These are phyloP conservation scores for Tricholoma saponaceum DNA, from an alignment of 768 basidiomycete genomes.

Conservation along the genomic window DNA sequence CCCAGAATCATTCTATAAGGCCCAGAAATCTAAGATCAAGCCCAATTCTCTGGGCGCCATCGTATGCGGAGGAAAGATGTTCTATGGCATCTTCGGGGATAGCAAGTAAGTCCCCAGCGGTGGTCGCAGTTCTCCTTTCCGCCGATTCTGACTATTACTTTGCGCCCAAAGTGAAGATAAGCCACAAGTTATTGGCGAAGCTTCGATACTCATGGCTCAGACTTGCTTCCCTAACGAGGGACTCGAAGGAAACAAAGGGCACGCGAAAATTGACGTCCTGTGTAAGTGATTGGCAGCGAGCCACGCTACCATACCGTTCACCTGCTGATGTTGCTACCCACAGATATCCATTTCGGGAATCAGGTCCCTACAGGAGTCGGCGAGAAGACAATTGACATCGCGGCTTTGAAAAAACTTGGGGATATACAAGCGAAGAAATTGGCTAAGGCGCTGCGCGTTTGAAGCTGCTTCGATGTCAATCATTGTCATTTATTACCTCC, in stretches of 20 bases:
- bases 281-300: background rate
- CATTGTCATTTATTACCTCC: no score
- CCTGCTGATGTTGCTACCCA: no score
- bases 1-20: background rate
- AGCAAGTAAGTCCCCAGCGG: background rate
- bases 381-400: no score
- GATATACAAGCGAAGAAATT: no score
- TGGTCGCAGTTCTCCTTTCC: no score
- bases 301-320: no score
- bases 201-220: background rate
- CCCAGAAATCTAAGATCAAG: background rate
- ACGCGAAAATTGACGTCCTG: background rate
- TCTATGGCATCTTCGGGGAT: background rate
- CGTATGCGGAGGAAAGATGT: background rate
- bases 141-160: background rate
- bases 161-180: background rate
- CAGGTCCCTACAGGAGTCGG: no score
- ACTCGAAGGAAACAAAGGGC: background rate
- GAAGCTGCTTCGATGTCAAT: no score
- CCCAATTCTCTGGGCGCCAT: background rate
- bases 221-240: background rate
- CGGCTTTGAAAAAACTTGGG: no score
- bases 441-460: no score
- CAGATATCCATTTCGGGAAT: no score
- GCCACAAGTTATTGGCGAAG: background rate